phyloP scores from a whole-genome alignment of 1,284 basidiomycete species.

The Malassezia restricta region DNA sequence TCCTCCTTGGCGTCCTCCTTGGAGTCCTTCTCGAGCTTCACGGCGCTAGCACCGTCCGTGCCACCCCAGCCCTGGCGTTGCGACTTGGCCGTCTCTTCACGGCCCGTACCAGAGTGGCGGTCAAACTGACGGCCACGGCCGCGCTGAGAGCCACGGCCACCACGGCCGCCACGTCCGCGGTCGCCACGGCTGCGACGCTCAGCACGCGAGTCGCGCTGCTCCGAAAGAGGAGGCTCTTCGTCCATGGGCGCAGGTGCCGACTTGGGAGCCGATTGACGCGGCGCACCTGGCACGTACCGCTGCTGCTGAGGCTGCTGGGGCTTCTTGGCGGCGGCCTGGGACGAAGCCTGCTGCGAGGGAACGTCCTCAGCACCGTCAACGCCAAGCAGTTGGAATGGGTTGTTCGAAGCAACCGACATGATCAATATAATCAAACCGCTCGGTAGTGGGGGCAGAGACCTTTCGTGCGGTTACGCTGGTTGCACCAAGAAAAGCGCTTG shows the following conservation, averaged over 20 bases:
- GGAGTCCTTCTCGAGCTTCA: slow-evolving; percentile 56
- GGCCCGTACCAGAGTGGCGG: slow-evolving; percentile 70
- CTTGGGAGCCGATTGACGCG: slow-evolving; percentile 13
- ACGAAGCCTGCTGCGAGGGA: slow-evolving; percentile 25
- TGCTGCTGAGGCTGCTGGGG: slow-evolving; percentile 25
- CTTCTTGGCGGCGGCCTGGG: slow-evolving; percentile 19
- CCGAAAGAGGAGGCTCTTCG: not conserved
- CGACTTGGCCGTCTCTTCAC: slow-evolving; percentile 72
- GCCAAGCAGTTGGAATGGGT: slow-evolving; percentile 44
- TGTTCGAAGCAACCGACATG: slow-evolving; percentile 46
- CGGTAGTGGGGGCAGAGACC: not conserved
- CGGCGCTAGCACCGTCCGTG: slow-evolving; percentile 65
- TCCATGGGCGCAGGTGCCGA: not conserved
- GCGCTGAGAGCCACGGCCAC: slow-evolving; percentile 54
- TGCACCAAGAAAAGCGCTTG: no score
- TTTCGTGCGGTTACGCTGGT: no score
- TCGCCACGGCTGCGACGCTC: slow-evolving; percentile 15
- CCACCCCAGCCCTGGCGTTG: slow-evolving; percentile 82
- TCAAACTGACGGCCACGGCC: slow-evolving; percentile 60
- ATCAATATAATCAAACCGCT: not conserved
- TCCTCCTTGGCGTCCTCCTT: slow-evolving; percentile 20
- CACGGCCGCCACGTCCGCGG: slow-evolving; percentile 50
- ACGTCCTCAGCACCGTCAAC: slow-evolving; percentile 34
- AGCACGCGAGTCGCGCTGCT: slow-evolving; percentile 23
- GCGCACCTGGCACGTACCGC: slow-evolving; percentile 36